Percentiles rank a stretch among this genome's conserved stretches.
Conservation (phyloP, 306 rosid species). For the Adenanthera pavonina region DNA sequence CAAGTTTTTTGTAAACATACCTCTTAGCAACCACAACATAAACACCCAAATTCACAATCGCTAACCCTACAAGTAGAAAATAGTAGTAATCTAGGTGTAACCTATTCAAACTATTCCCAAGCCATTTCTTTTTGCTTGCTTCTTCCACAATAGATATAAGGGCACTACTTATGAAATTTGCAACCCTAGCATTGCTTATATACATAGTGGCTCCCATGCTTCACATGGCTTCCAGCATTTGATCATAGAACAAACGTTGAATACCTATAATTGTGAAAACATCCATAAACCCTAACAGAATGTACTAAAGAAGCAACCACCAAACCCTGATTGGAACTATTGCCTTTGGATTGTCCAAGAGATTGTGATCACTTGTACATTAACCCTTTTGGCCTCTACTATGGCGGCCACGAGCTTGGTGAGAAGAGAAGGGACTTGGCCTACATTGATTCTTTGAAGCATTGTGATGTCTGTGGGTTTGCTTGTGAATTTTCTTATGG, state of each 20-base stretch:
- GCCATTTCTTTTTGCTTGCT: slow-evolving; percentile 37
- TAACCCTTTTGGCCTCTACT: slow-evolving; percentile 44
- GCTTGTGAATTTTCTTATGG: slow-evolving; percentile 30
- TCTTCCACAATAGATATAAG: slow-evolving; percentile 32
- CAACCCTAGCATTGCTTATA: background rate
- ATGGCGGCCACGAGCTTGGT: slow-evolving; percentile 45
- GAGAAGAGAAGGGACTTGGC: slow-evolving; percentile 43
- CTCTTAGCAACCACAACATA: slow-evolving; percentile 42
- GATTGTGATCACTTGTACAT: slow-evolving; percentile 14
- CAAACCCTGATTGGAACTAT: slow-evolving; percentile 51
- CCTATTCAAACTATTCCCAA: slow-evolving; percentile 47
- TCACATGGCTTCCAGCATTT: slow-evolving; percentile 38
- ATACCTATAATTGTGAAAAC: slow-evolving; percentile 41
- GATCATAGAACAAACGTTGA: slow-evolving; percentile 52
- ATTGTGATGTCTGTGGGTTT: slow-evolving; percentile 49
- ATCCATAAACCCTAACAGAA: slow-evolving; percentile 40
- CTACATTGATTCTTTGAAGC: slow-evolving; percentile 53
- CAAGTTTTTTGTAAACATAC: slow-evolving; percentile 19
- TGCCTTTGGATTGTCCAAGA: slow-evolving; percentile 42
- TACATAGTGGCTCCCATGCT: slow-evolving; percentile 5
- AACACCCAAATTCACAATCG: slow-evolving; percentile 40
- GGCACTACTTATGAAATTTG: background rate
- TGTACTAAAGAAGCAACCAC: slow-evolving; percentile 66
- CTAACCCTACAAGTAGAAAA: slow-evolving; percentile 49
- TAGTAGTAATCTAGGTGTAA: slow-evolving; percentile 53